Evolutionary conservation across 306 rosid species (phyloP).

Genomic region (Quercus mongolica): DNA sequence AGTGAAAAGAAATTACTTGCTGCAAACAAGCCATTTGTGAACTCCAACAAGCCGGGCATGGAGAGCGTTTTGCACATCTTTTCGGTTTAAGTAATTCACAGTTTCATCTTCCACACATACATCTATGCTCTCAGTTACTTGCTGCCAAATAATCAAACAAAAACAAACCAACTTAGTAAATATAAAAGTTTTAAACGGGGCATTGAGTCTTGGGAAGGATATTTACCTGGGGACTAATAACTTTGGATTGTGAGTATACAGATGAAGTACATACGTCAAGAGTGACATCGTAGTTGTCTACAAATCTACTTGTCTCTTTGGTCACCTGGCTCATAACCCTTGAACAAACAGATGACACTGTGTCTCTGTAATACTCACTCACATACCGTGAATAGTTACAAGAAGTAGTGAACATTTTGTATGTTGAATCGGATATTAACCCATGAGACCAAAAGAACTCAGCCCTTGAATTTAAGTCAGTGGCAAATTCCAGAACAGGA

Average conservation of each 20-base stretch:
- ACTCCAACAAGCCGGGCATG: constrained; percentile 81
- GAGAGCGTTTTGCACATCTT: constrained; percentile 75
- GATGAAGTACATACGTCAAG: constrained; percentile 61
- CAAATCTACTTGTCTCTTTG: constrained; percentile 57
- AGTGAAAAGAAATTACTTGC: constrained; percentile 53
- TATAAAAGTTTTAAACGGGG: neutral
- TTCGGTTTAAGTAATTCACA: constrained; percentile 70
- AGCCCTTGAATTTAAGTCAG: constrained; percentile 58
- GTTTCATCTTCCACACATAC: constrained; percentile 95
- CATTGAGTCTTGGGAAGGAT: neutral
- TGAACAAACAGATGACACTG: constrained; percentile 46
- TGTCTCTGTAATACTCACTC: constrained; percentile 47
- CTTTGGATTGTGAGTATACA: constrained; percentile 45
- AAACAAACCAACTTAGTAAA: neutral
- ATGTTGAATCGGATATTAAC: constrained; percentile 51
- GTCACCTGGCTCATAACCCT: constrained; percentile 55
- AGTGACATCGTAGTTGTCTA: constrained; percentile 62
- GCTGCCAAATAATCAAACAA: constrained; percentile 34
- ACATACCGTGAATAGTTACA: constrained; percentile 59
- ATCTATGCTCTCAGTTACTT: constrained; percentile 64
- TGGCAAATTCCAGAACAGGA: constrained; percentile 53
- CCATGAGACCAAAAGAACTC: constrained; percentile 66
- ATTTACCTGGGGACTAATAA: constrained; percentile 42
- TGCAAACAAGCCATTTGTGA: constrained; percentile 79
- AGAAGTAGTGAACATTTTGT: constrained; percentile 42